Base-by-base conservation (phyloP, 1,284 basidiomycete species). In the Cryptococcus sp. region DNA sequence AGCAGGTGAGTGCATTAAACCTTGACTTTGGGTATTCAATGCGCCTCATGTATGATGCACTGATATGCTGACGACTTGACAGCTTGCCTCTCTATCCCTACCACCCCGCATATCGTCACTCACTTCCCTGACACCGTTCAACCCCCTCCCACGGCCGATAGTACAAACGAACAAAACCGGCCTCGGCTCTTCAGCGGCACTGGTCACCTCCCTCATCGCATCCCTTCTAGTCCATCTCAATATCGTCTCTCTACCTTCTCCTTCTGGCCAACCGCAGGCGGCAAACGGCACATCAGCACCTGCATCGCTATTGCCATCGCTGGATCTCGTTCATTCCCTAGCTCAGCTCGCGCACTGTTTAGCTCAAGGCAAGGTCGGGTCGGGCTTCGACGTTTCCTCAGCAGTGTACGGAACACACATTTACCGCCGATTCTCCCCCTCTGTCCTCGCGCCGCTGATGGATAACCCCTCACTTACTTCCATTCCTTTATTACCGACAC, bases 361-460 rank as follows among this genome's bases (percentile, higher is more conserved):
- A 27, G 96, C 96, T 0, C 96, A 99, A 79, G 96, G 96, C 47
- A 99, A 99, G 78, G 88, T 99, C 16, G 96, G 96, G 40, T 92
- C 89, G 66, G 96, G 96, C 1, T 99, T 99, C 78, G 96, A 99
- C 74, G 91, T 99, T 49, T 88, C 92, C 22, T 86, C 92, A 0
- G 94, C 95, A 0, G 89, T 93, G 3, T 99, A 90, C 80, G 96
- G 96, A 8, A 94, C 91, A 71, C 95, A 99, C 68, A 73, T 93
- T 4, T 99, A 98, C 78, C 88, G 86, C 42, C 85, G 95, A 48
- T 99, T 99, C 78, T 86, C 88, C 63, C 90, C 92, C 1, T 74
- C 79, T 22, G 84, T 91, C 41, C 76, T 90, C 55, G 81, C 86
- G 69, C 81, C 81, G 45, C 75, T 92, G 62, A 90, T 94, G 90